Percentiles rank a stretch among this genome's conserved stretches.
These are phyloP conservation scores for Scytalidium lignicola DNA, from an alignment of 2,329 filamentous ascomycete species.

Conservation along the genomic window DNA sequence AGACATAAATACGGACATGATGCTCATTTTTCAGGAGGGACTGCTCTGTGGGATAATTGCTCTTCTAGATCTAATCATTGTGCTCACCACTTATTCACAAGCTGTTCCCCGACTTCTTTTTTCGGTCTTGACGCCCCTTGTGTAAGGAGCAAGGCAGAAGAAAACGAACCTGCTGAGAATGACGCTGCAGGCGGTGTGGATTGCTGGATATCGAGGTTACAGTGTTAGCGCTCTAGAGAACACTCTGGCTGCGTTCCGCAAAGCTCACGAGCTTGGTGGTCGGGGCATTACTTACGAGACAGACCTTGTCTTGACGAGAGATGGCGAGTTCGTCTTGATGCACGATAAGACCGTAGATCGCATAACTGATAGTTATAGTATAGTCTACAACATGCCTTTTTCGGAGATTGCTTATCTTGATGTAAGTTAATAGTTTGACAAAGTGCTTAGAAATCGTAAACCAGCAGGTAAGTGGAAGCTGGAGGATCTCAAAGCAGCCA, in stretches of 20 bases:
- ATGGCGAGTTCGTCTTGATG: background rate
- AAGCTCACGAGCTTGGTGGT: background rate
- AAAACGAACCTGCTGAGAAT: background rate
- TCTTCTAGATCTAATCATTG: too few species aligned
- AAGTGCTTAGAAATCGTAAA: too few species aligned
- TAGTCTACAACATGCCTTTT: constrained; percentile 1
- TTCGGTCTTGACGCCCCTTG: too few species aligned
- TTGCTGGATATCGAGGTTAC: background rate
- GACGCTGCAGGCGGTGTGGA: background rate
- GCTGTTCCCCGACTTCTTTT: too few species aligned
- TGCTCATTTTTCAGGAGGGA: too few species aligned
- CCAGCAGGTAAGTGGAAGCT: too few species aligned
- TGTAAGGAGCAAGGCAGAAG: background rate
- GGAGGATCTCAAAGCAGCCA: too few species aligned
- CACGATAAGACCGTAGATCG: constrained; percentile 3
- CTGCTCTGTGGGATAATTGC: too few species aligned
- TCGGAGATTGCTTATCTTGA: constrained; percentile 1
- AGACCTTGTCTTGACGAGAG: constrained; percentile 1
- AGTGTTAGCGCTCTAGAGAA: constrained; percentile 2
- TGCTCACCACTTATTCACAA: background rate
- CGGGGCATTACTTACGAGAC: background rate
- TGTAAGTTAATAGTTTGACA: constrained; percentile 1
- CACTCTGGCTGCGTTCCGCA: background rate
- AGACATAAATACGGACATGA: too few species aligned
- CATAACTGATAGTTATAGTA: background rate